Evolutionary conservation across 768 basidiomycete species (phyloP).

Genomic region (Paxillus ammoniavirescens): DNA sequence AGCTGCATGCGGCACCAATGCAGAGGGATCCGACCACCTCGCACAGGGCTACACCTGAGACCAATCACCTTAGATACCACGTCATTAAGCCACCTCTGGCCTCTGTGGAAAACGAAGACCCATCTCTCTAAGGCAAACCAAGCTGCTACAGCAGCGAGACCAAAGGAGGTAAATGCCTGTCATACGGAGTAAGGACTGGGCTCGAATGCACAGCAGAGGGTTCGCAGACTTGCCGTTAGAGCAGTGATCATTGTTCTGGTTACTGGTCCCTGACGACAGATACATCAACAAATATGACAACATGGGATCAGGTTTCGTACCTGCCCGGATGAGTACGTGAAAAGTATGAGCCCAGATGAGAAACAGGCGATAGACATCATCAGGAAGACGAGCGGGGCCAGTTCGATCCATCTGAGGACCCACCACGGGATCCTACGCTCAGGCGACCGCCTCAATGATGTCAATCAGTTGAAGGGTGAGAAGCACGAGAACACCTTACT

Average conservation of each 20-base stretch:
- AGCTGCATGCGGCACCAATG: constrained; percentile 25
- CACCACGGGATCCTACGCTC: constrained; percentile 57
- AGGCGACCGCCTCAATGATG: constrained; percentile 45
- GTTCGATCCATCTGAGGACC: constrained; percentile 79
- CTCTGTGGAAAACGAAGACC: constrained; percentile 46
- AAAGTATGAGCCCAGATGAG: constrained; percentile 73
- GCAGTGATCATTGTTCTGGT: too few species aligned
- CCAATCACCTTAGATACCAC: constrained; percentile 32
- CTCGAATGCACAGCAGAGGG: too few species aligned
- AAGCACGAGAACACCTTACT: constrained; percentile 36
- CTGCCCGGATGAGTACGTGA: constrained; percentile 72
- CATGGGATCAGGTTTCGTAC: constrained; percentile 35
- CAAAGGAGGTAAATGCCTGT: constrained; percentile 39
- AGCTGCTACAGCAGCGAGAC: constrained; percentile 48
- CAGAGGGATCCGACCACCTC: constrained; percentile 20
- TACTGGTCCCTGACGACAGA: too few species aligned
- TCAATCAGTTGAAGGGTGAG: constrained; percentile 14
- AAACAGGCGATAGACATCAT: constrained; percentile 84
- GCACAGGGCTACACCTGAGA: constrained; percentile 25
- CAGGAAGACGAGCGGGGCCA: constrained; percentile 79
- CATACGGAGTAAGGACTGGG: constrained; percentile 7
- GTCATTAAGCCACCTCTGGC: constrained; percentile 51
- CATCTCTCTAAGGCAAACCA: constrained; percentile 55
- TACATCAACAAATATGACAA: constrained; percentile 18
- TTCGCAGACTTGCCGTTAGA: too few species aligned